A percentile compares a stretch with the other conserved stretches of the same genome.
Evolutionary conservation across 1,284 basidiomycete genomes (phyloP).

Genomic region (Cutaneotrichosporon cutaneum): DNA sequence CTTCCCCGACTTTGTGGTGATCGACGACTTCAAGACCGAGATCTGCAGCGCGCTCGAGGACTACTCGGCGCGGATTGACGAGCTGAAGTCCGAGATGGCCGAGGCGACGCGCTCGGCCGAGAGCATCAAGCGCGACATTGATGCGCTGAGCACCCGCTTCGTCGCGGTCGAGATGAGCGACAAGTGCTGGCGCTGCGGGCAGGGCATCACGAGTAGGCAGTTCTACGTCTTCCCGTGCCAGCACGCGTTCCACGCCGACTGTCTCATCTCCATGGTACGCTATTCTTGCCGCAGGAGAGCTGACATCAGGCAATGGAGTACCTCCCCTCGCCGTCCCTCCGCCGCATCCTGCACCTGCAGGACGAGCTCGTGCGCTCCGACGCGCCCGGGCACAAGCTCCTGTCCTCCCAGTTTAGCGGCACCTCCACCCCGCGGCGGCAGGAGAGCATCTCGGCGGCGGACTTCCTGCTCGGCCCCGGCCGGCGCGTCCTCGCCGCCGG

Average conservation of each 20-base stretch:
- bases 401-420: conserved; percentile 34
- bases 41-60: conserved; percentile 94
- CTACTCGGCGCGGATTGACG: conserved; percentile 88
- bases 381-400: conserved; percentile 36
- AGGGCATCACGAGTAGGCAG: conserved; percentile 75
- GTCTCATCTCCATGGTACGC: conserved; percentile 81
- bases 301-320: conserved; percentile 77
- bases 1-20: conserved; percentile 99
- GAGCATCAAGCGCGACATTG: conserved; percentile 88
- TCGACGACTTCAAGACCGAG: conserved; percentile 99
- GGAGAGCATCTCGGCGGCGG: conserved; percentile 35
- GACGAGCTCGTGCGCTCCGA: conserved; percentile 68
- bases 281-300: background rate
- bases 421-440: conserved; percentile 29
- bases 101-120: conserved; percentile 89
- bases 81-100: conserved; percentile 91
- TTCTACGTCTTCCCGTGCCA: conserved; percentile 99
- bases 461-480: conserved; percentile 51
- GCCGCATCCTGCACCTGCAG: conserved; percentile 79
- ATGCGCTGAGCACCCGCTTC: conserved; percentile 81
- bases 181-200: conserved; percentile 76
- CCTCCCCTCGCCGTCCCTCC: conserved; percentile 72
- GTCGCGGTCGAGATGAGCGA: conserved; percentile 87
- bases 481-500: conserved; percentile 82
- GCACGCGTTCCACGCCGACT: conserved; percentile 93